Percentiles rank a stretch among this genome's conserved stretches.
Conservation (phyloP, 2,329 filamentous ascomycete genomes). For the Trichoderma cornu-damae region DNA sequence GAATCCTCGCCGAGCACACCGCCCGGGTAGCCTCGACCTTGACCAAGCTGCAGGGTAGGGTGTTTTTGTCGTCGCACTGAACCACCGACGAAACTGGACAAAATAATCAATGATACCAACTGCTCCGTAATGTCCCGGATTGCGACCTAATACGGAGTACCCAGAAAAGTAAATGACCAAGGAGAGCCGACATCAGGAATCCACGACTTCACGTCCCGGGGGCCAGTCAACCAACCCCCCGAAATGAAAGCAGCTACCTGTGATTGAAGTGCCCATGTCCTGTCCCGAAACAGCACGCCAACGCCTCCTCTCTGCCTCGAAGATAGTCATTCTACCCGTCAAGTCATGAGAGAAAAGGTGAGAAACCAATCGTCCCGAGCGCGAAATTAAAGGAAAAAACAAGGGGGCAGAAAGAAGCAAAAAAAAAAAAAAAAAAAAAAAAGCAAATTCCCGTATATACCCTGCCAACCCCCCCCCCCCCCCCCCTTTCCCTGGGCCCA, state of each 20-base stretch:
- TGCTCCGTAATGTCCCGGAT: not conserved
- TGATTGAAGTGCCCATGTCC: not conserved
- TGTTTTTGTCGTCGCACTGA: too few relatives aligned
- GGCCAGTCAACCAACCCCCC: not conserved
- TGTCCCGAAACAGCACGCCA: not conserved
- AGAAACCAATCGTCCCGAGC: not conserved
- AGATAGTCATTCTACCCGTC: not conserved
- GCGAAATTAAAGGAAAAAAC: not conserved
- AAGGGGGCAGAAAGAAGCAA: not conserved
- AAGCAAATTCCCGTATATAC: slow-evolving; percentile 7
- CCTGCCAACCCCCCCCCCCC: not conserved
- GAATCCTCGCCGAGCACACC: too few relatives aligned
- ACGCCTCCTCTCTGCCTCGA: slow-evolving; percentile 2
- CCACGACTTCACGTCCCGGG: not conserved
- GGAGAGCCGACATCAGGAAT: not conserved
- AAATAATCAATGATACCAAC: too few relatives aligned
- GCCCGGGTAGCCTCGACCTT: too few relatives aligned
- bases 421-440: not conserved
- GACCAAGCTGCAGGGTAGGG: too few relatives aligned
- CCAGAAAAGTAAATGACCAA: not conserved
- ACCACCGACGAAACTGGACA: too few relatives aligned
- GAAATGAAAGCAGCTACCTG: slow-evolving; percentile 6
- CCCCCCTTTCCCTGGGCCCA: not conserved
- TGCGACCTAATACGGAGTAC: too few relatives aligned
- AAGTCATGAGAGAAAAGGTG: not conserved